These are phyloP conservation scores for Magnolia changhungtana DNA, from an alignment of 164 flowering plant genomes.

Conservation along the genomic window DNA sequence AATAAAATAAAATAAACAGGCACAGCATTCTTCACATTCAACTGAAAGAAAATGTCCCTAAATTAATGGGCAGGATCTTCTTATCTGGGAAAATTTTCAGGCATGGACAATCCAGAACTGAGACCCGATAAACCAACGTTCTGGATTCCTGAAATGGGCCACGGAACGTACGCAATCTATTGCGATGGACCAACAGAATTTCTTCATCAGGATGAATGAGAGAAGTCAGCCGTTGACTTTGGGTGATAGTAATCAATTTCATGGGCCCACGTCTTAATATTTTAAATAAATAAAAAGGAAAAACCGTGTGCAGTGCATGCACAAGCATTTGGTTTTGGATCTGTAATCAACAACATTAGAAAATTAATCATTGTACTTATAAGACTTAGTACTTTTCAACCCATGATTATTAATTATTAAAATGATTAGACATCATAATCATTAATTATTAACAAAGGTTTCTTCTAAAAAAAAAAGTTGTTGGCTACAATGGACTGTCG, in stretches of 20 bases:
- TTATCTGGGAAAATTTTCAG: no score
- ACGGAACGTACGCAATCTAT: not conserved
- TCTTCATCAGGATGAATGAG: not conserved
- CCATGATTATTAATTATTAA: not conserved
- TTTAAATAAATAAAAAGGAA: no score
- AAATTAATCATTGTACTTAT: not conserved
- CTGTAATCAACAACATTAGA: not conserved
- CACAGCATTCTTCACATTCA: no score
- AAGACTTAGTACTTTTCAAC: slow-evolving; percentile 2
- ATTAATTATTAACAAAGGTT: not conserved
- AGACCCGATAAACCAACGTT: no score
- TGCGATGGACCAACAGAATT: not conserved
- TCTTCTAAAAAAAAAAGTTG: no score
- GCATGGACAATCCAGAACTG: no score
- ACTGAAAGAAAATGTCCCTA: no score
- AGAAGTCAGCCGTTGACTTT: not conserved
- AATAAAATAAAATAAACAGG: no score
- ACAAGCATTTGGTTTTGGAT: slow-evolving; percentile 2
- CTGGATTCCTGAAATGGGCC: no score
- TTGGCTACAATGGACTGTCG: no score
- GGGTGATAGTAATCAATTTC: not conserved
- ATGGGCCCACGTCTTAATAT: not conserved
- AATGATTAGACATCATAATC: not conserved
- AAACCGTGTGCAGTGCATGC: not conserved
- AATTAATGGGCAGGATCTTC: no score